phyloP scores from a whole-genome alignment of 176 grass and related monocot species.

The Guadua angustifolia region DNA sequence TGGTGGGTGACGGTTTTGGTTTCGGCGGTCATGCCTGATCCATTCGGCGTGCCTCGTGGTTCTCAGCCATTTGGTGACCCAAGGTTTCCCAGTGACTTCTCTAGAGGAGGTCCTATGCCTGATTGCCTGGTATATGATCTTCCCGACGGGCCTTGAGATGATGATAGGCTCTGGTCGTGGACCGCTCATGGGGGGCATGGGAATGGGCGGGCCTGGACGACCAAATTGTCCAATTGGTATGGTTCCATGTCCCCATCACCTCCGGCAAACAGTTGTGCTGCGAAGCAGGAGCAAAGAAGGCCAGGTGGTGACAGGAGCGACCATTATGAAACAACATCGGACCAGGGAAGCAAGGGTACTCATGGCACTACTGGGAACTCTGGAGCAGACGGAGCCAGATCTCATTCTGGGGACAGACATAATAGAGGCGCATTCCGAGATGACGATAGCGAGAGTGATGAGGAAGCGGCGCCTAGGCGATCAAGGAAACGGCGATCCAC shows the following conservation, averaged over 20 bases:
- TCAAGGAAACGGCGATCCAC: conserved; percentile 52
- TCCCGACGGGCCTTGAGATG: conserved; percentile 77
- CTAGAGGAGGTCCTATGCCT: conserved; percentile 64
- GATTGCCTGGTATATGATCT: conserved; percentile 80
- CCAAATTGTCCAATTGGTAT: conserved; percentile 79
- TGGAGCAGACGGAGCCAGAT: conserved; percentile 54
- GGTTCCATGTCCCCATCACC: conserved; percentile 57
- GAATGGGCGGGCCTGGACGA: conserved; percentile 66
- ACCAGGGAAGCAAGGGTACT: conserved; percentile 70
- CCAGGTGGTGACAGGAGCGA: conserved; percentile 60
- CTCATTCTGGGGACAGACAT: conserved; percentile 57
- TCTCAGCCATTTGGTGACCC: conserved; percentile 83
- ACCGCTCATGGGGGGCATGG: conserved; percentile 83
- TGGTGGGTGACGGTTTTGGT: no score
- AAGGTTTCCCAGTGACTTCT: conserved; percentile 73
- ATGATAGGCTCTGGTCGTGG: conserved; percentile 82
- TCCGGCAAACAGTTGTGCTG: conserved; percentile 43
- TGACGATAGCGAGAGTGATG: conserved; percentile 81
- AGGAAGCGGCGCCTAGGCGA: conserved; percentile 78
- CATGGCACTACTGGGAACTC: conserved; percentile 53
- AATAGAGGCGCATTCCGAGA: conserved; percentile 55
- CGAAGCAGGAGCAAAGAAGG: conserved; percentile 68
- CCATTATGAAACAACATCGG: conserved; percentile 61
- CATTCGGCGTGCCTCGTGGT: conserved; percentile 67
- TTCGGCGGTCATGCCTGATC: no score